A percentile compares a stretch with the other conserved stretches of the same genome.
Evolutionary conservation across 1,139 yeast genomes (phyloP).

Genomic region (Scheffersomyces titani): DNA sequence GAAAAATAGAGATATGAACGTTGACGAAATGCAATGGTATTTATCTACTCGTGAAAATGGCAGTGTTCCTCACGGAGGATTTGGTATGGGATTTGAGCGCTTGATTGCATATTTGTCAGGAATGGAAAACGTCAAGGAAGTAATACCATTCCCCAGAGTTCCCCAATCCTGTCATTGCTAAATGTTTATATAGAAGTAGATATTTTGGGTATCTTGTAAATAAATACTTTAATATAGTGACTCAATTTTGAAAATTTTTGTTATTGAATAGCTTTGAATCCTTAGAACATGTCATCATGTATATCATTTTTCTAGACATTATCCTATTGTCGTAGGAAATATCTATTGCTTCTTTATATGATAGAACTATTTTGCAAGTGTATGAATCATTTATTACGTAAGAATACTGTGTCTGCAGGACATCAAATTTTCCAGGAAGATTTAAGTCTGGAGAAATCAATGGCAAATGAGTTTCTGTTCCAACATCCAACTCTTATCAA

Average conservation of each 20-base stretch:
- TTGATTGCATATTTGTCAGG: constrained; percentile 71
- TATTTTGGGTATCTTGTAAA: constrained; percentile 2
- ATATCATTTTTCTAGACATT: neutral
- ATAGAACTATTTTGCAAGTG: neutral
- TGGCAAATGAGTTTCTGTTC: neutral
- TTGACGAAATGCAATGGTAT: constrained; percentile 77
- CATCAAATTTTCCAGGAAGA: neutral
- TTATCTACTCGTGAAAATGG: constrained; percentile 73
- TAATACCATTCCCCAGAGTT: constrained; percentile 74
- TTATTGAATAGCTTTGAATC: no score
- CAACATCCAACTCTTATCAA: neutral
- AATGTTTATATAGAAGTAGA: neutral
- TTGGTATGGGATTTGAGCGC: constrained; percentile 93
- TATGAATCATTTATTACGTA: neutral
- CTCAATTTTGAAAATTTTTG: no score
- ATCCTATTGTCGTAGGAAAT: neutral
- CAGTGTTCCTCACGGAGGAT: constrained; percentile 92
- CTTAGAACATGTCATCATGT: no score
- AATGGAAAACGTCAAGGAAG: constrained; percentile 79
- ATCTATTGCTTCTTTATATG: neutral
- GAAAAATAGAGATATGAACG: constrained; percentile 53
- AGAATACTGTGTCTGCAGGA: neutral
- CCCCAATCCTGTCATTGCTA: constrained; percentile 40
- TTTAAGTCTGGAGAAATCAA: neutral
- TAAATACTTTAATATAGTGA: no score